Evolutionary conservation across 306 rosid species (phyloP), one percentile per base, ranked within the genome.

Genomic region (Alnus rubra): DNA sequence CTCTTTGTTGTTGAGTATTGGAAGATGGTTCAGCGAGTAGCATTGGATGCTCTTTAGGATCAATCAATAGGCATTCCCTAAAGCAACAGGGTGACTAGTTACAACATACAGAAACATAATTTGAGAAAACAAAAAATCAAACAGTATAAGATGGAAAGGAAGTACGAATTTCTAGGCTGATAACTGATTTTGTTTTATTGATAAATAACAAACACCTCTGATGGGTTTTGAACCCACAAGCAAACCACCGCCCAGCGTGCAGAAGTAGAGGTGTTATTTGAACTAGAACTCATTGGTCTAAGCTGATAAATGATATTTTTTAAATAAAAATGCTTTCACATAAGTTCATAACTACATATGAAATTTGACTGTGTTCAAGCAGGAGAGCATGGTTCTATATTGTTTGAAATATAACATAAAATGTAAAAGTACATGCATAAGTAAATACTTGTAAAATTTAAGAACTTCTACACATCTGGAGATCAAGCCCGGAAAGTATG

Each of bases 21-120:
- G 82, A 95, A 74, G 96, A 95, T 81, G 99, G 98, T 73, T 95
- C 99, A 12, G 98, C 99, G 76, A 95, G 98, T 76, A 95, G 94
- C 98, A 95, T 93, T 35, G 99, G 99, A 85, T 90, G 99, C 89
- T 95, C 97, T 82, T 89, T 89, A 55, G 99, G 97, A 84, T 95
- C 99, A 82, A 95, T 82, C 87, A 90, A 83, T 13, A 95, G 86
- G 86, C 97, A 93, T 76, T 95, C 98, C 92, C 99, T 95, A 73
- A 72, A 83, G 84, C 67, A 1, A 62, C 73, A 73, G 47, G 47
- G 75, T 39, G 44, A 44, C 68, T 68, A 76, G 56, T 64, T 42
- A 78, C 19, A 49, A 35, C 56, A 45, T n/a, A 58, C 39, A 52
- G 72, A 23, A 53, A 71, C 59, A 71, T 19, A 81, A 78, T 62